phyloP scores from a whole-genome alignment of 148 eudicot genomes.

The Linanthus parryae region DNA sequence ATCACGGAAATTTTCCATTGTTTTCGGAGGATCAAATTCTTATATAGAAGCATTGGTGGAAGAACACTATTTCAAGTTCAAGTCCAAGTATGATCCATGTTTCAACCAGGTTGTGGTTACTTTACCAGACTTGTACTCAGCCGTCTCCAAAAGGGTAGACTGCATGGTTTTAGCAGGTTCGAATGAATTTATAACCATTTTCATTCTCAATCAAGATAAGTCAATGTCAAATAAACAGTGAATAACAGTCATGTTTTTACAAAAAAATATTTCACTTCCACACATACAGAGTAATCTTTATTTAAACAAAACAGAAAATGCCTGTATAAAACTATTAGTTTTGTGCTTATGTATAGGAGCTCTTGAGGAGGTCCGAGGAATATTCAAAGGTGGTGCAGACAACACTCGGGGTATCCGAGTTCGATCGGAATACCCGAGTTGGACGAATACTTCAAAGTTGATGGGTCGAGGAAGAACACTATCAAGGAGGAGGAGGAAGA shows the following conservation, averaged over 20 bases:
- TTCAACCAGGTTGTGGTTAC: constrained; percentile 22
- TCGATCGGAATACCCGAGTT: constrained; percentile 24
- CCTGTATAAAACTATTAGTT: neutral
- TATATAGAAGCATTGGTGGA: constrained; percentile 20
- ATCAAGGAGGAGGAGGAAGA: too few species aligned
- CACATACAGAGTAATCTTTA: neutral
- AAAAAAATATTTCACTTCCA: neutral
- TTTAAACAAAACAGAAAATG: neutral
- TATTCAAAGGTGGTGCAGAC: constrained; percentile 11
- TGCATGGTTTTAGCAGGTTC: too few species aligned
- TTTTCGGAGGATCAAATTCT: constrained; percentile 33
- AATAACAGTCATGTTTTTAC: too few species aligned
- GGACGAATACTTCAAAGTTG: constrained; percentile 13
- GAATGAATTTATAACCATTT: too few species aligned
- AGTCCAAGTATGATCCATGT: constrained; percentile 10
- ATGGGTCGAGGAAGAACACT: neutral
- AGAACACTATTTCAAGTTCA: constrained; percentile 4
- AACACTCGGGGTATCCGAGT: constrained; percentile 21
- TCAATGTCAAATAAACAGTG: too few species aligned
- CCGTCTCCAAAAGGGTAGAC: constrained; percentile 19
- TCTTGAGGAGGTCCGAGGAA: constrained; percentile 21
- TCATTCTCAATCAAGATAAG: too few species aligned
- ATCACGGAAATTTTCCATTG: constrained; percentile 16
- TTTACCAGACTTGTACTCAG: constrained; percentile 6
- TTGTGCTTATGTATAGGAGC: constrained; percentile 6